Evolutionary conservation across 148 eudicot species (phyloP).

Genomic region (Silene latifolia): DNA sequence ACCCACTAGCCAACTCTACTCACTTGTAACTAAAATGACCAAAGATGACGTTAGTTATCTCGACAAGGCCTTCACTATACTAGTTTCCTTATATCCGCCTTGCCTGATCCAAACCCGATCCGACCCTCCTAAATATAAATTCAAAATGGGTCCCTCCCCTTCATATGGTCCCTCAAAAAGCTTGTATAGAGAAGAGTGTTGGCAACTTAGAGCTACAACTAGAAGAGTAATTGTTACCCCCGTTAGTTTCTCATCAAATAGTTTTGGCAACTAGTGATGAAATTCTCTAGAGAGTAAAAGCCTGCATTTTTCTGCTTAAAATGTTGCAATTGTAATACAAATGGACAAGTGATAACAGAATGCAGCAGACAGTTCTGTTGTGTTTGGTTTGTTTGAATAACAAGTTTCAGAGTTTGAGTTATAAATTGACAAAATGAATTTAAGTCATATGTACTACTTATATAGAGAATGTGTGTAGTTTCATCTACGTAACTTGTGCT

Average conservation of each 20-base stretch:
- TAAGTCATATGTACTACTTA: constrained; percentile 6
- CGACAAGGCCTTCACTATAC: too few species aligned
- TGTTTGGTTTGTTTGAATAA: constrained; percentile 8
- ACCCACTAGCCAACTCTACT: too few species aligned
- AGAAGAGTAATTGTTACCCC: neutral
- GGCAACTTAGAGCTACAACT: neutral
- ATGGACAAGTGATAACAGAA: neutral
- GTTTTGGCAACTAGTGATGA: neutral
- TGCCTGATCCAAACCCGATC: too few species aligned
- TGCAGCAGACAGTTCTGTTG: neutral
- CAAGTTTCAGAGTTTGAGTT: neutral
- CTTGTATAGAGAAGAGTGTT: neutral
- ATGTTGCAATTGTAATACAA: constrained; percentile 7
- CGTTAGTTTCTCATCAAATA: neutral
- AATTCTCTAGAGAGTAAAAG: neutral
- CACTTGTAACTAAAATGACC: too few species aligned
- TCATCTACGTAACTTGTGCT: neutral
- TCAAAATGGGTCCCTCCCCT: neutral
- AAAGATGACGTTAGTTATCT: too few species aligned
- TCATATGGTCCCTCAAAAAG: neutral
- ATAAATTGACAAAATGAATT: constrained; percentile 15
- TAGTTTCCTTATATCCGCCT: too few species aligned
- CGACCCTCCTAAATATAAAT: too few species aligned
- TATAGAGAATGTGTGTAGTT: neutral
- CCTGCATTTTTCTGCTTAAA: neutral